A percentile compares a stretch with the other conserved stretches of the same genome.
Conservation (phyloP, 202 grass and related monocot species). For the Eragrostis tef region DNA sequence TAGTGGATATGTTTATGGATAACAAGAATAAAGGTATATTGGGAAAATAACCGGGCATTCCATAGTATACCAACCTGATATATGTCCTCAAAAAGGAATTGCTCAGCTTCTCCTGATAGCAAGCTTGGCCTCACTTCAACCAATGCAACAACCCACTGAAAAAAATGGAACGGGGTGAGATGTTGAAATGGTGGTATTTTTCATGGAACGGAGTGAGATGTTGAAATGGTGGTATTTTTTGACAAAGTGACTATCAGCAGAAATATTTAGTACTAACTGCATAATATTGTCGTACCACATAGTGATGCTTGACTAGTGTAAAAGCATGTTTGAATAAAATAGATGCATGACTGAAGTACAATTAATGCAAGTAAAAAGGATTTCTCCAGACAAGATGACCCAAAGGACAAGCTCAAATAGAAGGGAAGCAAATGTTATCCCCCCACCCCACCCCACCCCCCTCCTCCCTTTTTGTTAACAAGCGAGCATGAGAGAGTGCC, state of each 20-base stretch:
- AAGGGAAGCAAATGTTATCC: background rate
- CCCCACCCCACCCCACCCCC: no score
- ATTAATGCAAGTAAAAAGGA: background rate
- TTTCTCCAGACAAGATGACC: slow-evolving; percentile 11
- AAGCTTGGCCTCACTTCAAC: slow-evolving; percentile 91
- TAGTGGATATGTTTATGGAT: background rate
- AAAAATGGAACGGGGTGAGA: slow-evolving; percentile 21
- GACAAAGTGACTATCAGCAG: background rate
- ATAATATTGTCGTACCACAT: background rate
- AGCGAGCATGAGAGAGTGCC: background rate
- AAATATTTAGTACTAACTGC: background rate
- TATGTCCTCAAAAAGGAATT: slow-evolving; percentile 89
- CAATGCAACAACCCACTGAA: slow-evolving; percentile 78
- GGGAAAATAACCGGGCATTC: background rate
- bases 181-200: slow-evolving; percentile 7
- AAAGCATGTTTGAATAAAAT: background rate
- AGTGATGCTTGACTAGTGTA: background rate
- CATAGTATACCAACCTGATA: slow-evolving; percentile 53
- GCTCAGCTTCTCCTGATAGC: slow-evolving; percentile 85
- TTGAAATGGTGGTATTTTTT: background rate
- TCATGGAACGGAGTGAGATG: background rate
- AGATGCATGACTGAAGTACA: background rate
- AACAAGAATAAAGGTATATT: slow-evolving; percentile 1
- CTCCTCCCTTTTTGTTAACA: no score
- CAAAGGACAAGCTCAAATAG: background rate